phyloP scores from a whole-genome alignment of 2,329 filamentous ascomycete genomes.

The Grosmannia serpens region DNA sequence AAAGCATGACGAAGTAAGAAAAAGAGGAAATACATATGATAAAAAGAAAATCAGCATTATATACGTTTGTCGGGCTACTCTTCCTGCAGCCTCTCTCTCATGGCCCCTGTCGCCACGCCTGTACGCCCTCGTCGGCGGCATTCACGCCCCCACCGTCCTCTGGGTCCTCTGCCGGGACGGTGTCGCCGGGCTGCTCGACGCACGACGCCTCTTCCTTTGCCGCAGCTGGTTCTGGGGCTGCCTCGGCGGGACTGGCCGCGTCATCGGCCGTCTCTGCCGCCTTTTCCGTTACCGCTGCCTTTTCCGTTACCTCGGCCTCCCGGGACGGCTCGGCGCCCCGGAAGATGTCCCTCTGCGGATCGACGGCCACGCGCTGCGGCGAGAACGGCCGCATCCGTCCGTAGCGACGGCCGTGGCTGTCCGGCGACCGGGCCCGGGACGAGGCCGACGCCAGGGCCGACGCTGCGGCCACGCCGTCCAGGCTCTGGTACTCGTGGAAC shows the following conservation, averaged over 20 bases:
- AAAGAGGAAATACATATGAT: no score
- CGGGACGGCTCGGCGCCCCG: background rate
- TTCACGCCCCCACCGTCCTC: background rate
- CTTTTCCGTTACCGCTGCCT: background rate
- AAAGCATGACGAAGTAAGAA: no score
- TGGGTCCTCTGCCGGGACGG: background rate
- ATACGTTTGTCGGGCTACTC: background rate
- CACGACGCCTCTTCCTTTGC: background rate
- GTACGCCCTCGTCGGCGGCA: constrained; percentile 7
- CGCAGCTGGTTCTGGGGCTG: background rate
- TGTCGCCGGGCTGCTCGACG: background rate
- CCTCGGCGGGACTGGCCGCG: no score
- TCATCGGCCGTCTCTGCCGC: background rate
- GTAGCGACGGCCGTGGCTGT: constrained; percentile 23
- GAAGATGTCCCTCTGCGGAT: constrained; percentile 20
- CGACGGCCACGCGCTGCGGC: constrained; percentile 34
- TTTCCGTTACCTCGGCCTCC: background rate
- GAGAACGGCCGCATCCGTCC: constrained; percentile 44
- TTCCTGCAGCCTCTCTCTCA: background rate
- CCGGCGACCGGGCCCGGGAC: constrained; percentile 44
- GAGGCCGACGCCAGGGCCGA: constrained; percentile 33
- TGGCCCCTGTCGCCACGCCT: constrained; percentile 6
- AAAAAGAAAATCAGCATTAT: background rate
- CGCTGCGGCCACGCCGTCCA: constrained; percentile 29
- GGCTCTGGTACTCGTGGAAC: constrained; percentile 41